A percentile compares a stretch with the other conserved stretches of the same genome.
phyloP scores from a whole-genome alignment of 345 rosid species.

The Euclidium syriacum region DNA sequence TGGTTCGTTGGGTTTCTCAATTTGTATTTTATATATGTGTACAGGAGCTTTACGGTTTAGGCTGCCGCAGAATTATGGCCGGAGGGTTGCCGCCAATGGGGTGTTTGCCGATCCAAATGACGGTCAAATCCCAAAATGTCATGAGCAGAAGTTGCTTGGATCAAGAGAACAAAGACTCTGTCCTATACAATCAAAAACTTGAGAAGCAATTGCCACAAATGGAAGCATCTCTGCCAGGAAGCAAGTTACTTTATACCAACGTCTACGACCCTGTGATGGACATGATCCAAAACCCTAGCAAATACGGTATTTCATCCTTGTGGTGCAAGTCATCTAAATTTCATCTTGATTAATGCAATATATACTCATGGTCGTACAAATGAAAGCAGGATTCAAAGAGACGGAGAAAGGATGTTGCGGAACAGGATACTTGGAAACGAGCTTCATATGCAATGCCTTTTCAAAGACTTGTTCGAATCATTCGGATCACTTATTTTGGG shows the following conservation, averaged over 20 bases:
- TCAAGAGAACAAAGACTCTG: slow-evolving; percentile 41
- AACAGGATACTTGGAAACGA: slow-evolving; percentile 29
- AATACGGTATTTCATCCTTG: slow-evolving; percentile 32
- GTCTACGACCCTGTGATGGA: slow-evolving; percentile 36
- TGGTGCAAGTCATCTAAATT: neutral
- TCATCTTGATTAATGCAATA: neutral
- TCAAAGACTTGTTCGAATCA: slow-evolving; percentile 27
- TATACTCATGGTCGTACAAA: neutral
- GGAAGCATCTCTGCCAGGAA: slow-evolving; percentile 33
- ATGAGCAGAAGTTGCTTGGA: slow-evolving; percentile 33
- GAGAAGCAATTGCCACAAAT: slow-evolving; percentile 19
- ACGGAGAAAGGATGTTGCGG: slow-evolving; percentile 48
- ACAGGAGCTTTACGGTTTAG: slow-evolving; percentile 42
- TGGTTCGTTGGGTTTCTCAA: neutral
- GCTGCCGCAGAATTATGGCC: slow-evolving; percentile 35
- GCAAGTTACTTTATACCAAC: slow-evolving; percentile 38
- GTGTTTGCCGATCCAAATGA: slow-evolving; percentile 52
- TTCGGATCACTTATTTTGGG: slow-evolving; percentile 44
- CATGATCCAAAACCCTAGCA: slow-evolving; percentile 37
- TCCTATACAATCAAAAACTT: slow-evolving; percentile 43
- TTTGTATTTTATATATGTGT: neutral
- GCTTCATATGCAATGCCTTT: slow-evolving; percentile 27
- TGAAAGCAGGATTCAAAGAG: slow-evolving; percentile 38
- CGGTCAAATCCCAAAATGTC: neutral
- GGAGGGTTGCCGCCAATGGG: slow-evolving; percentile 60